A percentile compares a stretch with the other conserved stretches of the same genome.
Conservation (phyloP, 2,329 filamentous ascomycete genomes). For the Sordariomycetes sp. region DNA sequence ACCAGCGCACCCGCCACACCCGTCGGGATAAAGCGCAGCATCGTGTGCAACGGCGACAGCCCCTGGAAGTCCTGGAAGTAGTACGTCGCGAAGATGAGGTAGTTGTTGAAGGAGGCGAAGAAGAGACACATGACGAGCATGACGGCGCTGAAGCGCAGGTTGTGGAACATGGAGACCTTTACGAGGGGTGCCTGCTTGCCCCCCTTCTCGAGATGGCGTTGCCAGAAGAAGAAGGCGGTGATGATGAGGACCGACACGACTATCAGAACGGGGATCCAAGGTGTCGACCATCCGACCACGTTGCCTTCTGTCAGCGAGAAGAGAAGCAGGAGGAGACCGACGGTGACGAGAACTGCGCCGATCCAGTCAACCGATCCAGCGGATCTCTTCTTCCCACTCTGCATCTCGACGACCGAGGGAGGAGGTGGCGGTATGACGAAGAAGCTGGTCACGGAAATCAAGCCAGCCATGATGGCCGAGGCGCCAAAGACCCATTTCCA, state of each 20-base stretch:
- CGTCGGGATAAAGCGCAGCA: conserved; percentile 58
- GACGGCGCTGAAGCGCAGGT: conserved; percentile 49
- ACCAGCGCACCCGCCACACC: conserved; percentile 51
- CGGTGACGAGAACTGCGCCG: conserved; percentile 53
- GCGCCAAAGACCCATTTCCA: conserved; percentile 64
- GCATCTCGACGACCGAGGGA: conserved; percentile 6
- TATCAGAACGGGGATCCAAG: conserved; percentile 53
- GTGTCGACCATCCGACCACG: conserved; percentile 55
- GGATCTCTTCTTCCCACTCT: background rate
- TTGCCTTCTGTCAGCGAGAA: conserved; percentile 63
- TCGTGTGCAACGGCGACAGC: conserved; percentile 54
- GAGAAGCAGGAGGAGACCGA: conserved; percentile 51
- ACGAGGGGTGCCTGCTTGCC: conserved; percentile 45
- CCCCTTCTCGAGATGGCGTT: conserved; percentile 30
- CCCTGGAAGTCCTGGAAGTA: conserved; percentile 62
- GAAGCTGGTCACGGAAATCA: conserved; percentile 46
- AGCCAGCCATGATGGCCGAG: conserved; percentile 48
- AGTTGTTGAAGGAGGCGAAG: conserved; percentile 61
- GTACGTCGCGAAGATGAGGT: conserved; percentile 58
- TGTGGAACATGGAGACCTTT: conserved; percentile 56
- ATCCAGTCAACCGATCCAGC: conserved; percentile 54
- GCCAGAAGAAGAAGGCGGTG: conserved; percentile 49
- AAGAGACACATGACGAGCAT: conserved; percentile 59
- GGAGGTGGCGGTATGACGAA: conserved; percentile 50
- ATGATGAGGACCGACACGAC: conserved; percentile 49